Evolutionary conservation across 345 rosid genomes (phyloP), one percentile per base, ranked within the genome.

Genomic region (Salix dunnii): DNA sequence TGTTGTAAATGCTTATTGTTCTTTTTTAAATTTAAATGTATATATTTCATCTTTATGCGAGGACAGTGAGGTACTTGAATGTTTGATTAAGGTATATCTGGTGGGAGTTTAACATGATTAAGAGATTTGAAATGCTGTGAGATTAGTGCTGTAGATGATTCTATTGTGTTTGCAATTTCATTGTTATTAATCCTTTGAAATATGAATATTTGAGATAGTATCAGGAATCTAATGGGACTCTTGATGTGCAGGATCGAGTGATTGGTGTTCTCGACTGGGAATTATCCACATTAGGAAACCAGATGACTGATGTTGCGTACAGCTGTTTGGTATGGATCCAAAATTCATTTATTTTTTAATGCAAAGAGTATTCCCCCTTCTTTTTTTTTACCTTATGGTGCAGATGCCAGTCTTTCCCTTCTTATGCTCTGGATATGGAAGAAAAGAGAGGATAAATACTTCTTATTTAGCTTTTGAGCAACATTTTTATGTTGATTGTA

Each of bases 201-300:
- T 51, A 66, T 74, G 61, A 48, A 20, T 51, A 6, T 20, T 40
- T 20, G 70, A 27, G 40, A 46, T 4, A 12, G 46, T 71, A 21
- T 38, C 16, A 31, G 48, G 33, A 40, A 53, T 67, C 31, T 77
- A 43, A 75, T 55, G 13, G 27, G 51, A 58, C 25, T 33, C 18
- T n/a, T 31, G 21, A 70, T 72, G 71, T 86, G 85, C 93, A 95
- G 99, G 99, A 95, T 77, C 90, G 88, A 68, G 94, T 93, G 72
- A 90, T 95, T 82, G 97, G 99, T 46, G 88, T 91, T 65, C 91
- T 95, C 70, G 99, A 95, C 86, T 95, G 99, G 97, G 97, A 95
- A 82, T 80, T 95, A 77, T 95, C 99, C 49, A 93, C 99, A 18
- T 90, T 95, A 82, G 99, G 99, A 75, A 95, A 91, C 84, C 97